Evolutionary conservation across 768 basidiomycete species (phyloP), one percentile per base, ranked within the genome.

Genomic region (Dendrothele bispora): DNA sequence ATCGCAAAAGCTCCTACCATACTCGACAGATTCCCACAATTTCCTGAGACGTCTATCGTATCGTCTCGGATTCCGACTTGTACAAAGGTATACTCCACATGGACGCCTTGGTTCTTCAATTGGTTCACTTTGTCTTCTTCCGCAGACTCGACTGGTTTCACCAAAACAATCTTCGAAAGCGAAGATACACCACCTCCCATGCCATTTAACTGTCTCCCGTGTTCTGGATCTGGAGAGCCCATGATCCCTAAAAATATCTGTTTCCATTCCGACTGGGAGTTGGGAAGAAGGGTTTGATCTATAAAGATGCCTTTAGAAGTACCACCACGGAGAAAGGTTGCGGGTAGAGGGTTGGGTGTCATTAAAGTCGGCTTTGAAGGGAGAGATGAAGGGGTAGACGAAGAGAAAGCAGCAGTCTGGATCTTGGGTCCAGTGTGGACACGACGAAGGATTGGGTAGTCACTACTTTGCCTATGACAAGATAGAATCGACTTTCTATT

Each of bases 131-230:
- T n/a, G n/a, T n/a, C n/a, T n/a, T n/a, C n/a, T n/a, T n/a, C n/a
- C n/a, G n/a, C n/a, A 2, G 63, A 56, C 0, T 77, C 71, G 5
- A 84, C 72, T 36, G 70, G 48, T 6, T 74, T 78, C 3, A 90
- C 80, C 38, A 91, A 77, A 54, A 79, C 80, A 14, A 89, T 78
- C 59, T 91, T 91, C 28, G 85, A 87, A 5, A 88, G 72, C 48
- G 83, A 86, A 14, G 83, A 85, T 7, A 86, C 67, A 3, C 88
- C 88, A 5, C 88, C 86, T 7, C 88, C 88, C 84, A 90, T 87
- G 10, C 88, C 88, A 54, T 91, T 83, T 12, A 90, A 70, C 63
- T 91, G 88, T 14, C 86, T 70, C 1, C 78, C 79, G 54, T 86
- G 67, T 46, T 75, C 68, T 2, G 81, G 72, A 57, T 91, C 88